Base-by-base conservation (phyloP, 768 basidiomycete species). In the Lactifluus hygrophoroides region DNA sequence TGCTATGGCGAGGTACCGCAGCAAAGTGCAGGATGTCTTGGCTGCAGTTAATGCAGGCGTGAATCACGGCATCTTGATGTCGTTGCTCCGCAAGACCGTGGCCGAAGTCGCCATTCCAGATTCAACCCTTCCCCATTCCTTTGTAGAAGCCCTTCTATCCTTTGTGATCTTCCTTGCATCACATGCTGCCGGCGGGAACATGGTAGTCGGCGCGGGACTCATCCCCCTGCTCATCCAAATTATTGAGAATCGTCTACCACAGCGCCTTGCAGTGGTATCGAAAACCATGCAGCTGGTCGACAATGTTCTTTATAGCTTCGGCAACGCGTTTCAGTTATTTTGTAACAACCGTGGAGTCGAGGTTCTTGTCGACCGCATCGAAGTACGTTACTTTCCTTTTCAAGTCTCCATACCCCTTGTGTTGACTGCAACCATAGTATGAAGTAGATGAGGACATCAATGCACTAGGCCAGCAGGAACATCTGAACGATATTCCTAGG, bases 11-110 rank as follows among this genome's bases (percentile, higher is more conserved):
- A 79, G 92, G 61, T 94, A 95, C 69, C 82, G 91, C 60, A 77
- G 75, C 59, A 91, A 87, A 68, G 79, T 90, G 35, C 82, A 85
- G 65, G 96, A 98, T 68, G 91, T 95, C 38, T 72, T 96, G 46
- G 85, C 86, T 5, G 86, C 94, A 1, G 81, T 98, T 37, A 96
- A 96, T 69, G 94, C 92, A 25, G 92, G 92, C 44, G 92, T 97
- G 54, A 96, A 93, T 66, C 96, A 98, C 67, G 96, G 96, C 13
- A 86, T 93, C 40, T 71, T 99, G 25, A 91, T 98, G 86, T 86
- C 88, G 28, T 76, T 94, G 35, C 78, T 97, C 54, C 82, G 94
- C 60, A 86, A 84, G 71, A 88, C 89, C 23, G 85, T 91, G 17
- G 69, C 77, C 17, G 87, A 92, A 59, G 82, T 93, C 21, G 77